Base-by-base conservation (phyloP, 495 filamentous ascomycete genomes). In the Parmelia sp. region DNA sequence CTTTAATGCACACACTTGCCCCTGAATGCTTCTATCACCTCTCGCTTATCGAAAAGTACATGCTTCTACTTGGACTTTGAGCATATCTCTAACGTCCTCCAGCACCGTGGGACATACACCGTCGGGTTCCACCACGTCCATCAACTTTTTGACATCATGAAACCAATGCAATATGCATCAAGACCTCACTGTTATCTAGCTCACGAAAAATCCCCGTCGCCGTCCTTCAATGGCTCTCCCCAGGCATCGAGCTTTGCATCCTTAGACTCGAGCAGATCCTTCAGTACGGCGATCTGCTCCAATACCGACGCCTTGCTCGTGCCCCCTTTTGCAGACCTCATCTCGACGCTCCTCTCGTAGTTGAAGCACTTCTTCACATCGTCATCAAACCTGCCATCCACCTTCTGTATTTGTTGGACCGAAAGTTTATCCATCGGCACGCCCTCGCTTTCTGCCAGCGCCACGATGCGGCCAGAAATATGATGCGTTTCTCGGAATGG, bases 301-400 rank as follows among this genome's bases (percentile, higher is more conserved):
- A 85, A 68, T 15, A 96, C 90, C 23, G 85, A 82, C 31, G 80
- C 79, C 76, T 63, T 63, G 51, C 61, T 63, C 51, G 90, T 94
- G 19, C 93, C 93, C 14, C 93, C 93, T 65, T 85, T 86, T 6
- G 91, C 88, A 63, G 84, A 81, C 71, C 89, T 83, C 78, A 89
- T 81, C 81, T 97, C 93, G 5, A 96, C 92, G 63, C 87, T 90
- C 65, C 82, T 82, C 81, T 96, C 88, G 69, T 96, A 96, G 74
- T 96, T 86, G 74, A 96, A 89, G 45, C 83, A 84, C 65, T 83
- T 76, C 58, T 80, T 73, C 40, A 97, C 84, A 71, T 96, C 92
- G 61, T 85, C 78, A 40, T 84, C 88, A 66, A 96, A 93, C 49
- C 91, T 83, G 6, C 75, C 68, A 66, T 95, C 90, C 15, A 97